Conservation (phyloP, 163 green algal genomes). For the Chlamydomonas reinhardtii region DNA sequence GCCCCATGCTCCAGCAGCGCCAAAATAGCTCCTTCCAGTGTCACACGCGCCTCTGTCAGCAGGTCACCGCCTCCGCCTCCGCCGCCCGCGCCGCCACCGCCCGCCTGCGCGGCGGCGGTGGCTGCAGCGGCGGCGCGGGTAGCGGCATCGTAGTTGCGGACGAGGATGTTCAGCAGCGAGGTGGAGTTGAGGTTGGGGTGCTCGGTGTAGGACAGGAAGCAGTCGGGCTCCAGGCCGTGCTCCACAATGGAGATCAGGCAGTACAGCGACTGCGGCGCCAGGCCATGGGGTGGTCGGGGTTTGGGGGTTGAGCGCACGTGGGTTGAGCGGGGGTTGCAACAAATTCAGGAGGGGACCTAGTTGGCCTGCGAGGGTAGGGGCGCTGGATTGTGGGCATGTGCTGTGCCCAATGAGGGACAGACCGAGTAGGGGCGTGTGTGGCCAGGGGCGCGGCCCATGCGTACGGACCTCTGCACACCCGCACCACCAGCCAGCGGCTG, state of each 20-base stretch:
- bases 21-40: background rate
- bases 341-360: too few species aligned
- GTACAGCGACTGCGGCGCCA: background rate
- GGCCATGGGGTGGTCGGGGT: too few species aligned
- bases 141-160: conserved; percentile 1
- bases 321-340: too few species aligned
- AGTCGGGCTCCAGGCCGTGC: conserved; percentile 25
- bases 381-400: too few species aligned
- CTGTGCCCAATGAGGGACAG: too few species aligned
- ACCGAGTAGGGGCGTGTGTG: too few species aligned
- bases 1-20: conserved; percentile 20
- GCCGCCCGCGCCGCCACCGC: background rate
- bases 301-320: too few species aligned
- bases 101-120: background rate
- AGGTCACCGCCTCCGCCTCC: background rate
- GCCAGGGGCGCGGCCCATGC: too few species aligned
- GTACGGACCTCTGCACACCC: too few species aligned
- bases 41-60: background rate
- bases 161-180: conserved; percentile 28
- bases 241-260: conserved; percentile 11
- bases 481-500: too few species aligned
- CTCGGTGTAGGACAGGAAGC: conserved; percentile 32
- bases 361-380: too few species aligned
- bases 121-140: background rate
- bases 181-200: conserved; percentile 25